These are phyloP conservation scores for Penicillium sp. DNA, from an alignment of 2,329 filamentous ascomycete genomes.

Conservation along the genomic window DNA sequence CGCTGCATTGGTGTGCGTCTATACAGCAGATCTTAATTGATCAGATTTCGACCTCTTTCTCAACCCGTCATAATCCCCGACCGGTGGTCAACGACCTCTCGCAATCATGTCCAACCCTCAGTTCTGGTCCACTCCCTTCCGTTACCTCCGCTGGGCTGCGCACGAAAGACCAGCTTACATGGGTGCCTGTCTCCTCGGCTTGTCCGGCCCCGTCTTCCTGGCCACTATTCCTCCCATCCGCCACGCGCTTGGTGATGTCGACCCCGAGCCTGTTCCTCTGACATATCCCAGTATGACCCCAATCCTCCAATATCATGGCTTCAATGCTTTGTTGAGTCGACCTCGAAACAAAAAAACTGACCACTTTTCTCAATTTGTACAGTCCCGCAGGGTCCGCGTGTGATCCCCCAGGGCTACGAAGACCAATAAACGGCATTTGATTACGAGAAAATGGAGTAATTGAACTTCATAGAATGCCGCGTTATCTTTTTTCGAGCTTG, in stretches of 20 bases:
- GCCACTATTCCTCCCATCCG: conserved; percentile 73
- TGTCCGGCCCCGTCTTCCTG: conserved; percentile 69
- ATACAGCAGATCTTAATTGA: conserved; percentile 1
- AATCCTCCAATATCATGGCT: too few species aligned
- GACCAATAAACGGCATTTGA: conserved; percentile 37
- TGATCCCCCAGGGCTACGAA: conserved; percentile 50
- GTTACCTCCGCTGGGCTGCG: conserved; percentile 84
- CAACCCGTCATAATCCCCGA: conserved; percentile 23
- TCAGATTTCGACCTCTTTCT: conserved; percentile 3
- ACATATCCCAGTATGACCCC: conserved; percentile 83
- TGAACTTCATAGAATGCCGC: conserved; percentile 6
- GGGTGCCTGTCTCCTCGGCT: conserved; percentile 77
- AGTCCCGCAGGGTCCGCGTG: conserved; percentile 50
- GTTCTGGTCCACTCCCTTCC: conserved; percentile 83
- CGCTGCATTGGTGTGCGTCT: conserved; percentile 3
- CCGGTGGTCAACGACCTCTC: conserved; percentile 18
- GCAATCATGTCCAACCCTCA: conserved; percentile 59
- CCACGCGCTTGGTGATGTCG: conserved; percentile 70
- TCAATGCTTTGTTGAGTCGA: too few species aligned
- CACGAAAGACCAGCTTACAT: conserved; percentile 90
- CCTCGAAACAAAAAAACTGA: conserved; percentile 6
- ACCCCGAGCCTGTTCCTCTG: conserved; percentile 72
- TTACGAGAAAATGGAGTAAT: conserved; percentile 8
- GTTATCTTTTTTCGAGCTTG: conserved; percentile 5
- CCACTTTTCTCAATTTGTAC: conserved; percentile 6